Evolutionary conservation across 2,329 filamentous ascomycete species (phyloP), one percentile per base, ranked within the genome.

Genomic region (Gnomoniopsis sp.): DNA sequence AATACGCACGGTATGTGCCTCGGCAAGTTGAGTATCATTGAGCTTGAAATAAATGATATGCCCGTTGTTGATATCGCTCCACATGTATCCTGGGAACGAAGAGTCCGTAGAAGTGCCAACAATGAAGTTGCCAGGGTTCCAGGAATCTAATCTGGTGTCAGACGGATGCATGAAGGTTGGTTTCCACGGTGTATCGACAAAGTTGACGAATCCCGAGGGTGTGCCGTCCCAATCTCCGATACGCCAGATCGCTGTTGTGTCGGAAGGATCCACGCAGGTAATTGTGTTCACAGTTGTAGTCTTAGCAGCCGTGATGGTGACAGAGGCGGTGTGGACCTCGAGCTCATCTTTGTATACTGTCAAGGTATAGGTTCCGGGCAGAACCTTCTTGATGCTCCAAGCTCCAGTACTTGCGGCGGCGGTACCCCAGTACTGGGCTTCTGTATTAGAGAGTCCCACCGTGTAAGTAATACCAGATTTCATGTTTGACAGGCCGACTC

Each of bases 81-180:
- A 76, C 57, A 77, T 75, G 60, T 77, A 77, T 2, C 72, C 72
- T 0, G 74, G 75, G 64, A 77, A 74, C 21, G 65, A 62, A 56
- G 66, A 71, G 3, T 66, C 65, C 4, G 69, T 61, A 23, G 69
- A 70, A 11, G 72, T 72, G 52, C 72, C 71, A 15, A 73, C 66
- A 49, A 72, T 73, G 61, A 68, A 72, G 65, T 72, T 72, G 50
- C 63, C 64, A 10, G 67, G 61, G 48, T 68, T 67, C 70, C 70
- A 72, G 15, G 62, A 61, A 15, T 67, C 57, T 36, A 72, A 67
- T 1, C 68, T 68, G 52, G 62, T 65, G 60, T 71, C 69, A 1
- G 69, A 74, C 2, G 73, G 73, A 54, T 75, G 74, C 73, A 75
- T 76, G 57, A 74, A 75, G 0, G 72, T 75, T 6, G 71, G 74